Conservation (phyloP, 2,329 filamentous ascomycete genomes). For the Talaromyces sp. region DNA sequence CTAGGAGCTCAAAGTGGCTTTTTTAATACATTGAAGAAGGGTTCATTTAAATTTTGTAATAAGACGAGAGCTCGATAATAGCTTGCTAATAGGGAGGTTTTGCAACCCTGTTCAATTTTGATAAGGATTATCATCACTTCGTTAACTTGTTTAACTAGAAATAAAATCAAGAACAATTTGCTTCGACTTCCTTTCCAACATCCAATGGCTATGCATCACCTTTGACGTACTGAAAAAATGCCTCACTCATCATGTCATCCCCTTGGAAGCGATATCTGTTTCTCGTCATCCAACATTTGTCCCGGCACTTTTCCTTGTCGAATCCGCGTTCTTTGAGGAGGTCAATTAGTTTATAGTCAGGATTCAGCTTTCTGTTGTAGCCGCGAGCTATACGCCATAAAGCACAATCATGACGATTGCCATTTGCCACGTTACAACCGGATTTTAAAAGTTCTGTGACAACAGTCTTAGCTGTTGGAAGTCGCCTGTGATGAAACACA, state of each 20-base stretch:
- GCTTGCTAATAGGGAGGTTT: not conserved
- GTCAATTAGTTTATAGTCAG: not conserved
- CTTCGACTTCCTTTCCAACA: not conserved
- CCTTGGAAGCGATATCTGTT: not conserved
- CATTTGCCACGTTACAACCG: constrained; percentile 3
- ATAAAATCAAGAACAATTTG: not conserved
- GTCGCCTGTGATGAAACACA: not conserved
- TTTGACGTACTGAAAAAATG: not conserved
- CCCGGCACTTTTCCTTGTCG: not conserved
- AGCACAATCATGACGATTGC: not conserved
- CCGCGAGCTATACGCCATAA: not conserved
- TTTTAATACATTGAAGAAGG: too few species aligned
- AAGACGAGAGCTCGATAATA: too few species aligned
- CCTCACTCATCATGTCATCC: not conserved
- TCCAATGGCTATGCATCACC: not conserved
- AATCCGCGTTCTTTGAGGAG: not conserved
- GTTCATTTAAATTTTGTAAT: too few species aligned
- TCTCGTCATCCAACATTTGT: not conserved
- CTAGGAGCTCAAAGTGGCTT: too few species aligned
- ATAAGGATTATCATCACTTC: too few species aligned
- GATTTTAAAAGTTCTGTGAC: not conserved
- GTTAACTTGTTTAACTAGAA: too few species aligned
- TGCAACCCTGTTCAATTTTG: too few species aligned
- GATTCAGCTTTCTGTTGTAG: not conserved
- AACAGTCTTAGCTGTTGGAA: not conserved